phyloP scores from a whole-genome alignment of 2,329 filamentous ascomycete genomes.

The Hortaea sp. region DNA sequence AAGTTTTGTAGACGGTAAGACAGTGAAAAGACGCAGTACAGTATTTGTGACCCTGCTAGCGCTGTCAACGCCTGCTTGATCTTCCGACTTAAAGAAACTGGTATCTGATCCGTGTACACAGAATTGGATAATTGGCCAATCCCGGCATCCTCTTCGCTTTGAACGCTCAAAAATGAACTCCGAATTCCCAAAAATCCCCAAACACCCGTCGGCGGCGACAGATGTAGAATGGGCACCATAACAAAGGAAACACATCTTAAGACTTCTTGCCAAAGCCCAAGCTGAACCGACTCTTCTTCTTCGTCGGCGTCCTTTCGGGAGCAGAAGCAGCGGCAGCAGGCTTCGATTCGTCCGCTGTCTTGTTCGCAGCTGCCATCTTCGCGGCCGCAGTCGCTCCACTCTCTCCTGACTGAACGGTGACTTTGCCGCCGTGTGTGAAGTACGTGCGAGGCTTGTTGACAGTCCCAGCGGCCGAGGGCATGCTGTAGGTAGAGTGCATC shows the following conservation, averaged over 20 bases:
- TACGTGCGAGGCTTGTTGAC: slow-evolving; percentile 15
- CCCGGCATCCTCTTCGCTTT: too few relatives aligned
- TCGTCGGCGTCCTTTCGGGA: slow-evolving; percentile 6
- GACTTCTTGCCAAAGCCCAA: slow-evolving; percentile 7
- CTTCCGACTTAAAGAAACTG: too few relatives aligned
- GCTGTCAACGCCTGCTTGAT: too few relatives aligned
- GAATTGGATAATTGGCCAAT: too few relatives aligned
- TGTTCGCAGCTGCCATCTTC: neutral
- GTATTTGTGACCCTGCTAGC: too few relatives aligned
- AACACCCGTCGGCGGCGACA: too few relatives aligned
- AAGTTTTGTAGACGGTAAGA: too few relatives aligned
- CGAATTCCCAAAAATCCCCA: too few relatives aligned
- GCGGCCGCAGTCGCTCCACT: slow-evolving; percentile 1
- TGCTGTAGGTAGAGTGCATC: slow-evolving; percentile 2
- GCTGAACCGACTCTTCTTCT: slow-evolving; percentile 21
- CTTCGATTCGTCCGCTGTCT: neutral
- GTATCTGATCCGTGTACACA: too few relatives aligned
- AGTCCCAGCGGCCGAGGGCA: neutral
- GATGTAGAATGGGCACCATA: too few relatives aligned
- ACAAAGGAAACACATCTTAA: neutral
- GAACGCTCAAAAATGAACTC: too few relatives aligned
- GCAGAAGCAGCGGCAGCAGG: neutral
- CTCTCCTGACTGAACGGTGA: slow-evolving; percentile 9
- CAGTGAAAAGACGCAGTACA: too few relatives aligned
- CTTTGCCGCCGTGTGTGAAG: slow-evolving; percentile 20